Base-by-base conservation (phyloP, 225 moss, liverwort and hornwort species). In the Ulota crispa region DNA sequence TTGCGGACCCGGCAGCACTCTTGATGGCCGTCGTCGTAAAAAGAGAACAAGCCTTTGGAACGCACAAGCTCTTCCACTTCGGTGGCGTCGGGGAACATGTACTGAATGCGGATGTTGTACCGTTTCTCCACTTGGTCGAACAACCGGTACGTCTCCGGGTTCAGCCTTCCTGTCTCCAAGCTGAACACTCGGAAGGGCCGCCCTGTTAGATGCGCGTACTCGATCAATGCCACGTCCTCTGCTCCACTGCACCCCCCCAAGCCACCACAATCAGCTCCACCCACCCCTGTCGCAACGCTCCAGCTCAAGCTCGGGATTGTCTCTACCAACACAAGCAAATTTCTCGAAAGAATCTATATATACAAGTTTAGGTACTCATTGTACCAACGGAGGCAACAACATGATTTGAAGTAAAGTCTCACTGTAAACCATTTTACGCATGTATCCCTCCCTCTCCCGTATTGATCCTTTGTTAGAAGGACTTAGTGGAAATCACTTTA, bases 1-100 rank as follows among this genome's bases (percentile, higher is more conserved):
- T 98, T 98, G 34, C 98, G 92, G 62, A 98, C 82, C 74, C 94
- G 85, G 78, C 95, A 98, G 86, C 98, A 98, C 70, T 98, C 98
- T 82, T 92, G 90, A 50, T 98, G 98, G 7, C 98, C 98, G 76
- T 98, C 98, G 77, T 93, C 90, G n/a, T 95, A 98, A 56, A 98
- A 98, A 1, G 98, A 98, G 77, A 98, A 98, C 53, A 98, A 82
- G 50, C 98, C 98, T n/a, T 98, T 98, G 15, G 93, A 70, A 69
- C 95, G 89, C 60, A 93, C 93, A n/a, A 98, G 85, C 56, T 94
- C 95, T 84, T 98, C 98, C 7, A 98, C 98, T 34, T 98, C 94
- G 9, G 90, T 72, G 11, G 98, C 98, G 77, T 98, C 95, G 73
- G 98, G 98, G 26, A 88, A 98, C 95, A 94, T 93, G 78, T 98